Percentiles rank a stretch among this genome's conserved stretches.
Evolutionary conservation across 345 rosid genomes (phyloP).

Genomic region (Laguncularia racemosa): DNA sequence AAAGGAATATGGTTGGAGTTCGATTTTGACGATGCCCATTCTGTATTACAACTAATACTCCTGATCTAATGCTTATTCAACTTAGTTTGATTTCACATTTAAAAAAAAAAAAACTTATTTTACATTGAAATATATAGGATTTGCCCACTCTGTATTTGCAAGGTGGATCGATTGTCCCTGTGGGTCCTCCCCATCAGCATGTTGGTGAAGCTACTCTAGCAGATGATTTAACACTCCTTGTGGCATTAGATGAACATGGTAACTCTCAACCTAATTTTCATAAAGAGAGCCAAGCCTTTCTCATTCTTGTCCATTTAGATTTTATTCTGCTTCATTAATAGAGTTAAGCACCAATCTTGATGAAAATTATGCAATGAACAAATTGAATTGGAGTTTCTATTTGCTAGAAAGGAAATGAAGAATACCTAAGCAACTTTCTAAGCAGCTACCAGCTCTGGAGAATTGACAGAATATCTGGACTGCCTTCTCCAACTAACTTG

Average conservation of each 20-base stretch:
- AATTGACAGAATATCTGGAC: too few species aligned
- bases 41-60: conserved; percentile 30
- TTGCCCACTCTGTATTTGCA: conserved; percentile 73
- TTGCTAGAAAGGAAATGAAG: too few species aligned
- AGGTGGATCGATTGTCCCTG: conserved; percentile 81
- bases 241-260: conserved; percentile 86
- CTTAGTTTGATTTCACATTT: neutral
- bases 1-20: conserved; percentile 75
- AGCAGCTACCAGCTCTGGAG: too few species aligned
- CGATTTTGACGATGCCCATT: conserved; percentile 79
- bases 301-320: too few species aligned
- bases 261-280: conserved; percentile 11
- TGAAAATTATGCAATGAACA: too few species aligned
- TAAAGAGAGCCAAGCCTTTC: too few species aligned
- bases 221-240: conserved; percentile 74
- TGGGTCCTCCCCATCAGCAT: conserved; percentile 62
- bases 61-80: too few species aligned
- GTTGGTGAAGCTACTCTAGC: conserved; percentile 50
- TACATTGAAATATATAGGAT: conserved; percentile 36
- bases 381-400: too few species aligned
- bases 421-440: too few species aligned
- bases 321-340: too few species aligned
- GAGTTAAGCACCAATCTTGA: too few species aligned
- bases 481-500: too few species aligned
- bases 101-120: neutral